These are phyloP conservation scores for Coemansia sp. DNA, from an alignment of 192 early-diverging fungal genomes.

Conservation along the genomic window DNA sequence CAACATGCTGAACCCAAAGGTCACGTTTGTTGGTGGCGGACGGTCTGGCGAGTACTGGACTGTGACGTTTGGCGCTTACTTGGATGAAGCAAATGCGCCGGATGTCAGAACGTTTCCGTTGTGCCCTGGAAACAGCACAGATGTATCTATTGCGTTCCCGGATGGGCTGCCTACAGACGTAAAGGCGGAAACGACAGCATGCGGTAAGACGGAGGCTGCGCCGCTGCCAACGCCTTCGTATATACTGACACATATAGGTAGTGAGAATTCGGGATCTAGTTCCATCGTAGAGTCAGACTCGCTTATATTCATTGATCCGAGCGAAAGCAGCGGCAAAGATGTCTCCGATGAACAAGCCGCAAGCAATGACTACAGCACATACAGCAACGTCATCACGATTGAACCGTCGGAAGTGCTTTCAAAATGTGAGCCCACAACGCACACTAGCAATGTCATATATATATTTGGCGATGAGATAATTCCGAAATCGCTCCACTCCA, in stretches of 20 bases:
- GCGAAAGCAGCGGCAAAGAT: neutral
- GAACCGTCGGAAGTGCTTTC: neutral
- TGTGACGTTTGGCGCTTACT: conserved; percentile 22
- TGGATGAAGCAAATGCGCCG: conserved; percentile 16
- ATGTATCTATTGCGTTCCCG: conserved; percentile 45
- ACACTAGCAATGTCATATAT: neutral
- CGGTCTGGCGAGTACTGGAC: conserved; percentile 54
- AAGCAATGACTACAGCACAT: neutral
- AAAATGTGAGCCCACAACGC: neutral
- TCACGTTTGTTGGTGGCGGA: conserved; percentile 38
- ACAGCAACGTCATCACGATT: neutral
- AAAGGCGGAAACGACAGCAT: conserved; percentile 24
- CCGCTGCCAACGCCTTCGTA: conserved; percentile 27
- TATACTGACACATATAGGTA: conserved; percentile 9
- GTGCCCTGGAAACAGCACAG: conserved; percentile 42
- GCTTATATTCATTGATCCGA: neutral
- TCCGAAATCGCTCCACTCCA: neutral
- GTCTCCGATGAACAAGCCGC: neutral
- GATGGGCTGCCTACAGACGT: conserved; percentile 23
- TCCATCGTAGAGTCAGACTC: neutral
- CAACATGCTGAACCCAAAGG: conserved; percentile 30
- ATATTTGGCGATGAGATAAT: neutral
- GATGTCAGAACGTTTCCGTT: conserved; percentile 28
- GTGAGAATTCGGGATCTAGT: neutral
- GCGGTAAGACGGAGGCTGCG: conserved; percentile 34